Conservation (phyloP, 2,329 filamentous ascomycete species). For the Penicillium fuscoglaucum region DNA sequence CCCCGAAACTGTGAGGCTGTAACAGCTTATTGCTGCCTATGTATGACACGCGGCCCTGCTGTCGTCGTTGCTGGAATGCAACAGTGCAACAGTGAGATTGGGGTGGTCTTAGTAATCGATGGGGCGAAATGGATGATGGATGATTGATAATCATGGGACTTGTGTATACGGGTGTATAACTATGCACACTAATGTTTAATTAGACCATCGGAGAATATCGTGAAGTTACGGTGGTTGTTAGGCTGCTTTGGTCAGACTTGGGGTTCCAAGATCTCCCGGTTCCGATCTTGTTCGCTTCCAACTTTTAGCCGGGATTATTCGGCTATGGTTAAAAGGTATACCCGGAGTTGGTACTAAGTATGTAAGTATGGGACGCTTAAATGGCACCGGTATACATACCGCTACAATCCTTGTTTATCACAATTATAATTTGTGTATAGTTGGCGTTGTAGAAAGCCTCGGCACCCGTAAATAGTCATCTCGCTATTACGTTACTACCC, state of each 20-base stretch:
- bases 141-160: not conserved
- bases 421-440: not conserved
- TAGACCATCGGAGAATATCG: constrained; percentile 1
- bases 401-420: not conserved
- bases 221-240: not conserved
- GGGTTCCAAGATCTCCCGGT: too few relatives aligned
- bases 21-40: constrained; percentile 7
- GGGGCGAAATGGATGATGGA: not conserved
- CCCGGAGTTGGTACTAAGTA: not conserved
- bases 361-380: not conserved
- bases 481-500: not conserved
- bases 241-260: not conserved
- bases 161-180: not conserved
- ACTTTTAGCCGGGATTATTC: not conserved
- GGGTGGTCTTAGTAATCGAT: not conserved
- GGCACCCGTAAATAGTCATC: too few relatives aligned
- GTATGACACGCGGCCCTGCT: not conserved
- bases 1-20: constrained; percentile 4
- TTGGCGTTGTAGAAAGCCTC: not conserved
- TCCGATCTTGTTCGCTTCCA: not conserved
- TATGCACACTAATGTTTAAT: not conserved
- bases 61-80: not conserved
- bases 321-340: not conserved
- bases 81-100: constrained; percentile 1
- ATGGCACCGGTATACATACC: not conserved